Base-by-base conservation (phyloP, 306 rosid species). In the Dalbergia cochinchinensis region DNA sequence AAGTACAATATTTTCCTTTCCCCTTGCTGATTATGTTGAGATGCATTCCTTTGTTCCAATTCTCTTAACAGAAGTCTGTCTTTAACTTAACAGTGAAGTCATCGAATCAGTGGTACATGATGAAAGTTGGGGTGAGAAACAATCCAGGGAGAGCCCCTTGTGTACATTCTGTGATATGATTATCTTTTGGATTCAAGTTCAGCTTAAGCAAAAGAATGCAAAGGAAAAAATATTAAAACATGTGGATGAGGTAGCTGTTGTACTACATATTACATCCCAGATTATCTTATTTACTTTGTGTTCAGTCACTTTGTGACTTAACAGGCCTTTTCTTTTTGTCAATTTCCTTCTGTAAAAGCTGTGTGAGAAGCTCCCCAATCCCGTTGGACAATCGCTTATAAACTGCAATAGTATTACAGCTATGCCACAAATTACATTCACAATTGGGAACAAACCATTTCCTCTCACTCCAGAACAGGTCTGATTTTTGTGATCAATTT, bases 301-400 rank as follows among this genome's bases (percentile, higher is more conserved):
- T 70, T 31, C 11, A 62, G 50, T 61, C 55, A n/a, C 11, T 10
- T 19, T 42, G 42, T 15, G 4, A 60, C 81, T 82, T 9, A 54
- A 57, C 11, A 33, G 10, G 5, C 13, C 54, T 64, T 80, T 69
- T 44, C 39, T 15, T 57, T 74, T 51, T 48, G 22, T 59, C 10
- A 16, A 51, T 39, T 33, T 78, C 13, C 19, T 44, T 71, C 15
- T 65, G 73, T 48, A 57, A 69, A 83, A 91, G 92, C 44, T 91
- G 79, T 91, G 97, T 39, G 91, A 89, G 86, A 89, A 67, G 89
- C 90, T 91, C 55, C 97, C 97, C 3, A 86, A 89, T 85, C 96
- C 94, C 0, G 44, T 83, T 35, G 87, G 88, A 77, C 89, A 80
- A 63, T 85, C 96, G 39, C 88, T 89, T 65, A 83, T 91, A 78